phyloP scores from a whole-genome alignment of 2,329 filamentous ascomycete genomes.

The Fusarium sambucinum region DNA sequence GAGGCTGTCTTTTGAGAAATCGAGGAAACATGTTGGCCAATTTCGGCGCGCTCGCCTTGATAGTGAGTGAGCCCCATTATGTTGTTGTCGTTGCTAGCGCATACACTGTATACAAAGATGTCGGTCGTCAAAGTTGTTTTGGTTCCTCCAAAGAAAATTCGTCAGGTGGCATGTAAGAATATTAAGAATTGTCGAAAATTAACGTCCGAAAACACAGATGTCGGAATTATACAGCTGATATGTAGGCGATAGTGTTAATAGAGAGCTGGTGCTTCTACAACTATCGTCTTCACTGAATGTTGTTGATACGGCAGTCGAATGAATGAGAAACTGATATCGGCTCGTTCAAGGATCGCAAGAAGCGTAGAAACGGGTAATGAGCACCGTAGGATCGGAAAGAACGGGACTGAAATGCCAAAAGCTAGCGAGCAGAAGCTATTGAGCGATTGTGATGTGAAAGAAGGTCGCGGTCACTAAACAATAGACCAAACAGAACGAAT shows the following conservation, averaged over 20 bases:
- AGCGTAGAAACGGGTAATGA: conserved; percentile 27
- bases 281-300: conserved; percentile 26
- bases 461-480: conserved; percentile 40
- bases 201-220: conserved; percentile 35
- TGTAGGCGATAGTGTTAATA: conserved; percentile 22
- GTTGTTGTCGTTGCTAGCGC: conserved; percentile 24
- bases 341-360: conserved; percentile 40
- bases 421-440: conserved; percentile 38
- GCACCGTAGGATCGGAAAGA: conserved; percentile 16
- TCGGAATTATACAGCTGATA: conserved; percentile 43
- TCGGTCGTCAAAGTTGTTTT: conserved; percentile 12
- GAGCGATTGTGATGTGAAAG: conserved; percentile 42
- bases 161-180: conserved; percentile 22
- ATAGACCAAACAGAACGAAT: conserved; percentile 45
- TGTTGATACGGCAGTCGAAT: conserved; percentile 26
- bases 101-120: conserved; percentile 31
- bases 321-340: conserved; percentile 34
- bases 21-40: conserved; percentile 36
- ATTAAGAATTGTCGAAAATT: conserved; percentile 40
- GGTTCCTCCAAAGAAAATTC: conserved; percentile 27
- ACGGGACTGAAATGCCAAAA: conserved; percentile 32
- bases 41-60: conserved; percentile 44
- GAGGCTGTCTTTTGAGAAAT: conserved; percentile 5
- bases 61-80: conserved; percentile 40
- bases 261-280: conserved; percentile 19